A percentile compares a stretch with the other conserved stretches of the same genome.
These are phyloP conservation scores for Linanthus parryae DNA, from an alignment of 148 eudicot genomes.

Conservation along the genomic window DNA sequence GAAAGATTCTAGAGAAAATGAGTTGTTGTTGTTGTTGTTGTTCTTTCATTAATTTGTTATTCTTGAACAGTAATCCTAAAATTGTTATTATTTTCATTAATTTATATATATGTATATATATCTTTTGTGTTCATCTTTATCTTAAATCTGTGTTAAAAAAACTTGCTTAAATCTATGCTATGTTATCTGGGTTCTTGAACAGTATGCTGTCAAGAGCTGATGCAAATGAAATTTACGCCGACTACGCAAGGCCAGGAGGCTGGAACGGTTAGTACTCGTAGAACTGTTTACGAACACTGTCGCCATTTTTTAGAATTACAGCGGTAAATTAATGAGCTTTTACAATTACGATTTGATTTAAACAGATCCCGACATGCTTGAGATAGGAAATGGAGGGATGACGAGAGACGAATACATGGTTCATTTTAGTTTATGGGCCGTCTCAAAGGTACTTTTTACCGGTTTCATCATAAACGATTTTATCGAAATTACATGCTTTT, in stretches of 20 bases:
- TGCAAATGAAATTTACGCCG: conserved; percentile 63
- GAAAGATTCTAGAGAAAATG: too few relatives aligned
- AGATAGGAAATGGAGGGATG: conserved; percentile 98
- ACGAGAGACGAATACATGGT: conserved; percentile 56
- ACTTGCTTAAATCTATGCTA: not conserved
- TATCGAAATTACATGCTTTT: not conserved
- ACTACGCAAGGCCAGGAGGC: conserved; percentile 86
- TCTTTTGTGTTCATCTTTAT: not conserved
- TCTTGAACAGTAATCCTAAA: too few relatives aligned
- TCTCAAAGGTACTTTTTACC: conserved; percentile 44
- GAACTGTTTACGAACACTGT: not conserved
- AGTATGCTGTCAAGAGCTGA: conserved; percentile 84
- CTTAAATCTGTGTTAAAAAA: not conserved
- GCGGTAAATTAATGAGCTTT: not conserved
- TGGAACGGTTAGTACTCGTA: conserved; percentile 66
- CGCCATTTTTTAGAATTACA: not conserved
- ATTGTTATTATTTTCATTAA: too few relatives aligned
- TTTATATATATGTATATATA: not conserved
- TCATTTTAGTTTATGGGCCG: conserved; percentile 90
- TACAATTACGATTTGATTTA: not conserved
- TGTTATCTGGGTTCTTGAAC: conserved; percentile 6
- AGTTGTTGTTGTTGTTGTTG: too few relatives aligned
- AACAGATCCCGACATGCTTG: conserved; percentile 96
- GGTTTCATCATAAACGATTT: not conserved
- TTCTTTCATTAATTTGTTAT: too few relatives aligned